Conservation (phyloP, 805 yeast genomes). For the Candida schatavii region DNA sequence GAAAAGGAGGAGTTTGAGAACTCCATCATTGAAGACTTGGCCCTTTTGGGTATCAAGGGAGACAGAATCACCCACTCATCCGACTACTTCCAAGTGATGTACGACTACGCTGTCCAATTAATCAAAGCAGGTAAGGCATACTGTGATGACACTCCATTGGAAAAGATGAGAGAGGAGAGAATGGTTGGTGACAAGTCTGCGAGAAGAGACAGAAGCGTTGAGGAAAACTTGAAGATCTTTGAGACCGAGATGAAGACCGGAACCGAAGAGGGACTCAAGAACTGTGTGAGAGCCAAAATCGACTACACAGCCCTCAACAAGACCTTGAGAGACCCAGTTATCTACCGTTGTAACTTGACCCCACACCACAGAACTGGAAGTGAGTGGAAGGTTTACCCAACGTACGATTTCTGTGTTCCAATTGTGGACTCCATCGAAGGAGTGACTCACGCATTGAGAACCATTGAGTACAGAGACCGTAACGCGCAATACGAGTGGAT, state of each 20-base stretch:
- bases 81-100: constrained; percentile 90
- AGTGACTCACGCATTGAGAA: constrained; percentile 96
- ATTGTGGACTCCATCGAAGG: constrained; percentile 95
- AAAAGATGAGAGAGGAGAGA: constrained; percentile 97
- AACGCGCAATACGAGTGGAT: constrained; percentile 98
- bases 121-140: constrained; percentile 96
- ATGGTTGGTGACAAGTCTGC: constrained; percentile 93
- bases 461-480: constrained; percentile 98
- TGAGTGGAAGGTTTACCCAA: constrained; percentile 94
- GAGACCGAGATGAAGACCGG: constrained; percentile 91
- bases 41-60: constrained; percentile 88
- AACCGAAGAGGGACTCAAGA: constrained; percentile 86
- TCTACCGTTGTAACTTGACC: constrained; percentile 94
- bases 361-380: constrained; percentile 98
- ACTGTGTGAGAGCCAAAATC: constrained; percentile 96
- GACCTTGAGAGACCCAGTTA: constrained; percentile 96
- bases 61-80: constrained; percentile 87
- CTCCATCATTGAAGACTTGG: constrained; percentile 88
- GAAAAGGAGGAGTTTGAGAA: constrained; percentile 95
- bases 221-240: constrained; percentile 85
- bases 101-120: constrained; percentile 77
- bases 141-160: constrained; percentile 94
- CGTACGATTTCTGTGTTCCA: constrained; percentile 98
- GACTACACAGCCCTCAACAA: constrained; percentile 89
- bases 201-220: constrained; percentile 89